Percentiles rank a stretch among this genome's conserved stretches.
These are phyloP conservation scores for Fusarium sp. DNA, from an alignment of 2,329 filamentous ascomycete species.

Conservation along the genomic window DNA sequence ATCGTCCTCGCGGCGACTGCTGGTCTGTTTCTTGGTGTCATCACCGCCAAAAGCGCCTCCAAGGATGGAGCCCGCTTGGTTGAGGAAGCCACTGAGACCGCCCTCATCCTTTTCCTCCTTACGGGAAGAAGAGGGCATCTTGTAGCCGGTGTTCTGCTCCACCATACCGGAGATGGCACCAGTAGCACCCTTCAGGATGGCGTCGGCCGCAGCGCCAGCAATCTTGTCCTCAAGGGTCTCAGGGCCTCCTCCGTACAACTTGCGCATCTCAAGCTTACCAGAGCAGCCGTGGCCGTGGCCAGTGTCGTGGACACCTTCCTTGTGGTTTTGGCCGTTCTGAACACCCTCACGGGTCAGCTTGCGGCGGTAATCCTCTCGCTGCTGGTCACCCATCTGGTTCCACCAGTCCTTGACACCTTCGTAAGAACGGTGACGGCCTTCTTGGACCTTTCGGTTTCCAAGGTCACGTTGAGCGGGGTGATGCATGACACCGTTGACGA, in stretches of 20 bases:
- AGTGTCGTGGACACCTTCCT: constrained; percentile 83
- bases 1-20: constrained; percentile 67
- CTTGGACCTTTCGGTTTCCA: constrained; percentile 76
- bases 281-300: constrained; percentile 88
- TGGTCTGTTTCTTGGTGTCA: constrained; percentile 66
- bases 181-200: constrained; percentile 69
- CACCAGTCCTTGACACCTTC: constrained; percentile 87
- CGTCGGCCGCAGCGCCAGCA: constrained; percentile 66
- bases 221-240: constrained; percentile 68
- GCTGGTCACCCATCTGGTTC: constrained; percentile 71
- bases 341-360: constrained; percentile 86
- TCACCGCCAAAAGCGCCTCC: constrained; percentile 69
- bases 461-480: constrained; percentile 83
- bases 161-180: constrained; percentile 64
- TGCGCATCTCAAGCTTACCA: constrained; percentile 83
- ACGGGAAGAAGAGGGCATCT: constrained; percentile 52
- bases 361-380: constrained; percentile 75
- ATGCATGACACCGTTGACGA: constrained; percentile 86
- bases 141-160: constrained; percentile 60
- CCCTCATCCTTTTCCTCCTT: constrained; percentile 68
- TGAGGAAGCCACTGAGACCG: constrained; percentile 77
- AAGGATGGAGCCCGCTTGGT: constrained; percentile 75
- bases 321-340: constrained; percentile 83
- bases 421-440: constrained; percentile 84
- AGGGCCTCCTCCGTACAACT: constrained; percentile 64